Conservation (phyloP, 331 rosid species). For the Acacia pycnantha region DNA sequence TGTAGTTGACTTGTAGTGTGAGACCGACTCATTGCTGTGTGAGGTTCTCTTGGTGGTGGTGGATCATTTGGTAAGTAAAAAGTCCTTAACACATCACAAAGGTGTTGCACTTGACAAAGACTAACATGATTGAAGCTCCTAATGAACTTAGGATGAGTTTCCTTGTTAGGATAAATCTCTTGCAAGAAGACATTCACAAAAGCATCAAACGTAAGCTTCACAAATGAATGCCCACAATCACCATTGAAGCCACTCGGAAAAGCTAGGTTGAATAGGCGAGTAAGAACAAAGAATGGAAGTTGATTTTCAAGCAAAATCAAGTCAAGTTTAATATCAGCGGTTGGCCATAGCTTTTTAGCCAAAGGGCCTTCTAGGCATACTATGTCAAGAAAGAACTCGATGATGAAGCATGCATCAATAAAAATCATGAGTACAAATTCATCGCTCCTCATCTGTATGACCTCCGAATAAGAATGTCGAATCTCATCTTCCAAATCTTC, state of each 20-base stretch:
- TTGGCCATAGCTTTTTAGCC: neutral
- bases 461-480: neutral
- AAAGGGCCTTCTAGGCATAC: too few species aligned
- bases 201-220: too few species aligned
- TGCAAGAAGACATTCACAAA: too few species aligned
- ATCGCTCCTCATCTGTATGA: neutral
- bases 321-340: neutral
- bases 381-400: neutral
- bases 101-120: neutral
- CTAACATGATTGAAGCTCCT: too few species aligned
- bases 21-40: accelerated
- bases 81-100: neutral
- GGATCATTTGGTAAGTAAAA: neutral
- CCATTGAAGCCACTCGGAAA: neutral
- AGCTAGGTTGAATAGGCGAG: neutral
- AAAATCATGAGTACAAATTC: neutral
- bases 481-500: neutral
- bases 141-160: too few species aligned
- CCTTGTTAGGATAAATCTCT: too few species aligned
- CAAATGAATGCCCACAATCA: too few species aligned
- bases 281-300: conserved; percentile 22
- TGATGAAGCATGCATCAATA: neutral
- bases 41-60: neutral
- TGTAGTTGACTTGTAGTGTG: neutral
- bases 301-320: neutral